Percentiles rank a stretch among this genome's conserved stretches.
Evolutionary conservation across 1,139 yeast genomes (phyloP).

Genomic region (Scheffersomyces parashehatae): DNA sequence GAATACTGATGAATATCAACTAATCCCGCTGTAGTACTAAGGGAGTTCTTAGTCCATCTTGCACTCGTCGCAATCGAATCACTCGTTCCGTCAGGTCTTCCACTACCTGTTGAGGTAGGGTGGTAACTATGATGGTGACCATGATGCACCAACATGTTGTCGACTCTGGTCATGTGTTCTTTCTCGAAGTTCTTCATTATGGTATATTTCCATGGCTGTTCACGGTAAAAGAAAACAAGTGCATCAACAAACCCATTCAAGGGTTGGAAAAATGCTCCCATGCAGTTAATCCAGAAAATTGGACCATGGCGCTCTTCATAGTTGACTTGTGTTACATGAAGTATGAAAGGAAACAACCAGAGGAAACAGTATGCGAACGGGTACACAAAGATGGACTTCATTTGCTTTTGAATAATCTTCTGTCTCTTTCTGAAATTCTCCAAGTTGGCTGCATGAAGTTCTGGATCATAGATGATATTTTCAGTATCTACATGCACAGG

Average conservation of each 20-base stretch:
- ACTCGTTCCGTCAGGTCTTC: conserved; percentile 1
- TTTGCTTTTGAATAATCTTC: conserved; percentile 69
- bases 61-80: conserved; percentile 27
- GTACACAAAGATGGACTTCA: conserved; percentile 77
- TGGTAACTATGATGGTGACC: background rate
- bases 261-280: conserved; percentile 79
- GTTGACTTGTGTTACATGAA: conserved; percentile 59
- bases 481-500: conserved; percentile 17
- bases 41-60: conserved; percentile 23
- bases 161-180: conserved; percentile 32
- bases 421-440: conserved; percentile 62
- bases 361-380: conserved; percentile 78
- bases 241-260: conserved; percentile 79
- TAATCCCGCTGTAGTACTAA: conserved; percentile 25
- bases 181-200: conserved; percentile 41
- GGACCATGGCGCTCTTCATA: conserved; percentile 52
- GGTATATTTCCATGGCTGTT: conserved; percentile 70
- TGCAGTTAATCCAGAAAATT: conserved; percentile 62
- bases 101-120: conserved; percentile 13
- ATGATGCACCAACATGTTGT: conserved; percentile 13
- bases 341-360: conserved; percentile 82
- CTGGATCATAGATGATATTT: conserved; percentile 25
- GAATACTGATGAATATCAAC: conserved; percentile 26
- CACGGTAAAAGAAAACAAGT: conserved; percentile 72
- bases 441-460: conserved; percentile 61